Evolutionary conservation across 192 early-diverging fungal genomes (phyloP), one percentile per base, ranked within the genome.

Genomic region (Chytriomyces confervae): DNA sequence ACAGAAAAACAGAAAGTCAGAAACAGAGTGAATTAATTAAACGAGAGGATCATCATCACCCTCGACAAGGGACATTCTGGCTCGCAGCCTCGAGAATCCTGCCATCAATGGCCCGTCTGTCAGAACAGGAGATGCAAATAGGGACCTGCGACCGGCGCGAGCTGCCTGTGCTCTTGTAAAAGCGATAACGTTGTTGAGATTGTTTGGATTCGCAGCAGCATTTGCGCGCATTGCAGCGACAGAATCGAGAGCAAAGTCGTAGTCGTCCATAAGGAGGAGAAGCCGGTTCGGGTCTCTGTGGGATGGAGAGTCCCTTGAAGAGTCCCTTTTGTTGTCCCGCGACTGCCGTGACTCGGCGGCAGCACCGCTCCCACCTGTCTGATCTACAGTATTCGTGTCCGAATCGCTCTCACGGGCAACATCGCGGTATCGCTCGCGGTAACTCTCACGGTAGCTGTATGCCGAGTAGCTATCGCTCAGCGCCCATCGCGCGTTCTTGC

Each of bases 401-500:
- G 27, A 24, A 24, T 18, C 47, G 23, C 7, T n/a, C 24, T 49
- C 63, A 29, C 18, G 36, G 20, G 66, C 75, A 13, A 9, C 16
- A 11, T 66, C 23, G 67, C 16, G 11, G 75, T 49, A 10, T 23
- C 18, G 5, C 20, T 62, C 63, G 71, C 49, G 23, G 46, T 10
- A 18, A 61, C 82, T 80, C 10, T 88, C 65, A n/a, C 88, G 82
- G 76, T 88, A 85, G 49, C 85, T 86, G 63, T 65, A 65, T 13
- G 16, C 13, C 10, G 44, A 48, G 47, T 69, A 47, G 7, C 88
- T 88, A 46, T 69, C 44, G 67, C 67, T 48, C 44, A 74, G 87
- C 85, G 61, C 11, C 93, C 93, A 95, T 46, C 92, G 89, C 62
- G 92, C 90, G 82, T 94, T 95, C 80, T 91, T 92, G 23, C 92